Evolutionary conservation across 2,329 filamentous ascomycete genomes (phyloP), one percentile per base, ranked within the genome.

Genomic region (Aspergillus piperis): DNA sequence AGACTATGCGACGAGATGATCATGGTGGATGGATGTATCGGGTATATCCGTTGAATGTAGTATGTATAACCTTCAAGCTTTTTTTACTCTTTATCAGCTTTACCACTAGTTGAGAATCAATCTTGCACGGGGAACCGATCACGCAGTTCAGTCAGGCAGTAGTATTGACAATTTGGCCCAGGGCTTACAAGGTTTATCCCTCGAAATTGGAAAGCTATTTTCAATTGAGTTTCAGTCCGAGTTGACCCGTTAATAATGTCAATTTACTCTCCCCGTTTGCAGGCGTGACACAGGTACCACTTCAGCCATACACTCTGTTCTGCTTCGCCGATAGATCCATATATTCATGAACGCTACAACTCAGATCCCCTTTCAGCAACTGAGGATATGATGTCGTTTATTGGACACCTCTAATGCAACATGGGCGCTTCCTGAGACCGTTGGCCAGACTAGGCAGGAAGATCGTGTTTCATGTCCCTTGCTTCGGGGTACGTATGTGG

Each of bases 401-500:
- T 50, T 53, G 53, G 48, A 41, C 56, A 57, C 44, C 58, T 44
- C 44, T 23, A 38, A 57, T 36, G 17, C 38, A 57, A 61, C 52
- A 57, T 42, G 52, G 58, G 57, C 57, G 62, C 27, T 54, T 64
- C 54, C 54, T 62, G 53, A 54, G 54, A 51, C 55, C 49, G 19
- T 47, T 49, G 66, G 47, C 10, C 21, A 48, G 52, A 57, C 54
- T 44, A 53, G 58, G 59, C 47, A 49, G 59, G 30, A 49, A 62
- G 56, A 61, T 63, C 62, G 61, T 66, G 64, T 64, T 59, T 64
- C 58, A 49, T 49, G 54, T 62, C 62, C 67, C 67, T 68, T 70
- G 62, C 68, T 55, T 54, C 27, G 50, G 55, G 54, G 54, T 55
- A 62, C 55, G 58, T 61, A 58, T 44, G 38, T 21, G 32, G 44